Evolutionary conservation across 2,329 filamentous ascomycete genomes (phyloP).

Genomic region (Colletotrichum tanaceti): DNA sequence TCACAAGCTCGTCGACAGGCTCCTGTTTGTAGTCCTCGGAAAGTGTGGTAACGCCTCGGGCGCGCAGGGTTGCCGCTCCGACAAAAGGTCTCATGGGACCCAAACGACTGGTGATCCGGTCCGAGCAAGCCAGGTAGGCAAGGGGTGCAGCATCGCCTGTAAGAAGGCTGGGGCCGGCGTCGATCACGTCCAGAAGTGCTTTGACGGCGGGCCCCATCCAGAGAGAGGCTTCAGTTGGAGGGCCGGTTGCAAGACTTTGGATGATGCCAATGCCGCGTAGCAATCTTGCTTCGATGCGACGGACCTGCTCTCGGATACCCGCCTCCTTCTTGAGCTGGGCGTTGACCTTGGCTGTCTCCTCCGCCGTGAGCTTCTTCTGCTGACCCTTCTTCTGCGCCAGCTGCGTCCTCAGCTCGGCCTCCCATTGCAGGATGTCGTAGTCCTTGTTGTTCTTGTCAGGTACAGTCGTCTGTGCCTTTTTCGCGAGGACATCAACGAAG

Average conservation of each 20-base stretch:
- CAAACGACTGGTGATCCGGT: conserved; percentile 78
- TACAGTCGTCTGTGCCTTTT: conserved; percentile 76
- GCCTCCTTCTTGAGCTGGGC: conserved; percentile 90
- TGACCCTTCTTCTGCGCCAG: conserved; percentile 93
- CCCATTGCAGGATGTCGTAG: conserved; percentile 97
- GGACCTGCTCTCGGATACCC: conserved; percentile 79
- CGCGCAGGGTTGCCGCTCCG: conserved; percentile 86
- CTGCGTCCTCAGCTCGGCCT: conserved; percentile 88
- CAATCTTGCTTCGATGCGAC: conserved; percentile 75
- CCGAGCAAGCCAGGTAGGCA: conserved; percentile 83
- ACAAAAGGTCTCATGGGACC: conserved; percentile 84
- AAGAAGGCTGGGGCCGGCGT: conserved; percentile 83
- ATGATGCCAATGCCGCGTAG: conserved; percentile 89
- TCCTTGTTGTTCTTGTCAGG: conserved; percentile 94
- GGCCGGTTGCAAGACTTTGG: conserved; percentile 81
- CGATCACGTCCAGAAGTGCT: conserved; percentile 78
- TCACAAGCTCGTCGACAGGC: conserved; percentile 84
- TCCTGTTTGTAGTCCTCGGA: conserved; percentile 80
- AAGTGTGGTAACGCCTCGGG: conserved; percentile 78
- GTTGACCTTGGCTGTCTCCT: conserved; percentile 91
- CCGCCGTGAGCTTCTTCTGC: conserved; percentile 88
- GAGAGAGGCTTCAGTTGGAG: conserved; percentile 85
- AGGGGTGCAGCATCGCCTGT: conserved; percentile 82
- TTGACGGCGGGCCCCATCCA: conserved; percentile 90
- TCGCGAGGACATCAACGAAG: conserved; percentile 91